These are phyloP conservation scores for Eucalyptus brandiana DNA, from an alignment of 345 rosid genomes.

Conservation along the genomic window DNA sequence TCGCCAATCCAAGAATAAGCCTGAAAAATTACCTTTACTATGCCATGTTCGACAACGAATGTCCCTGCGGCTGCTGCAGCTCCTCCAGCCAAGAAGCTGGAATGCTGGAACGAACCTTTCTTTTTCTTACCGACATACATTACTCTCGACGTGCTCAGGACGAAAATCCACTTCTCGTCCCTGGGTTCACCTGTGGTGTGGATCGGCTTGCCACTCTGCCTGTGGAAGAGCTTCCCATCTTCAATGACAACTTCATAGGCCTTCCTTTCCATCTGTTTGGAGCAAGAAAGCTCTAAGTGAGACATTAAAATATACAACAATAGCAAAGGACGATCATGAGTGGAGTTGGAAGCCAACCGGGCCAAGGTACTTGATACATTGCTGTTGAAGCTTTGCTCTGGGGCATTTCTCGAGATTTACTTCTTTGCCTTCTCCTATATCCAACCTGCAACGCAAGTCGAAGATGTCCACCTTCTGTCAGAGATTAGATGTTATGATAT, in stretches of 20 bases:
- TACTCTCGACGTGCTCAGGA: constrained; percentile 64
- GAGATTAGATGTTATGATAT: background rate
- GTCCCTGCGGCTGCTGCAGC: constrained; percentile 81
- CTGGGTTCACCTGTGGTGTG: constrained; percentile 26
- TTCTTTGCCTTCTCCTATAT: constrained; percentile 94
- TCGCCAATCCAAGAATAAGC: background rate
- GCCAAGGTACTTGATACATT: constrained; percentile 93
- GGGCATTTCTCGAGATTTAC: constrained; percentile 75
- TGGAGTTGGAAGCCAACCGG: constrained; percentile 40
- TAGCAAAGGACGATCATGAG: background rate
- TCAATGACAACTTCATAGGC: constrained; percentile 61
- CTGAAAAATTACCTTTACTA: constrained; percentile 36
- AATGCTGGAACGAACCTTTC: constrained; percentile 86
- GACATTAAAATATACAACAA: background rate
- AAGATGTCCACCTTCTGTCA: background rate
- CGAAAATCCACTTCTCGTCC: constrained; percentile 89
- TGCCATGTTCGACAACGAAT: constrained; percentile 48
- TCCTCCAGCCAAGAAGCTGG: constrained; percentile 97
- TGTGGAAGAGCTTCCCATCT: constrained; percentile 58
- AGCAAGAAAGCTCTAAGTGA: background rate
- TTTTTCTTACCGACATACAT: constrained; percentile 70
- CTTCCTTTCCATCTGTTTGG: constrained; percentile 70
- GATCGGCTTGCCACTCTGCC: constrained; percentile 54
- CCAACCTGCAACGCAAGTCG: constrained; percentile 48
- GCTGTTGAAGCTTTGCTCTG: constrained; percentile 66